These are phyloP conservation scores for Lupinus albus DNA, from an alignment of 306 rosid species.

Conservation along the genomic window DNA sequence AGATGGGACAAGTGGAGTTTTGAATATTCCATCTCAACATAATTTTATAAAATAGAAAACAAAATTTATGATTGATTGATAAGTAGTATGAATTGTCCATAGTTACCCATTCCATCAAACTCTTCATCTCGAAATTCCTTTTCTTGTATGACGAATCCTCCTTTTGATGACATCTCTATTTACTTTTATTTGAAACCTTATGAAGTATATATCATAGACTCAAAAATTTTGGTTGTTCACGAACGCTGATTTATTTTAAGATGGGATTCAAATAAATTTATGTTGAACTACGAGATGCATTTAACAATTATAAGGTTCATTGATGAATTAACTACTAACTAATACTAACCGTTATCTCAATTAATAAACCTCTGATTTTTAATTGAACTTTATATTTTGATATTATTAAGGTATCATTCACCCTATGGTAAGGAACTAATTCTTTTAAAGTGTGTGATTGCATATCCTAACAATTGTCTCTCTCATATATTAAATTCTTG, in stretches of 20 bases:
- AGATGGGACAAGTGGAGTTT: too few relatives aligned
- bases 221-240: constrained; percentile 15
- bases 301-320: constrained; percentile 35
- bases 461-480: too few relatives aligned
- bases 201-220: constrained; percentile 10
- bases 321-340: background rate
- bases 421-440: too few relatives aligned
- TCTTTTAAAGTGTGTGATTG: too few relatives aligned
- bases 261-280: background rate
- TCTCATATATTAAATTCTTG: too few relatives aligned
- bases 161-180: background rate
- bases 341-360: constrained; percentile 21
- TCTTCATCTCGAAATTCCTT: background rate
- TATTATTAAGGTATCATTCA: too few relatives aligned
- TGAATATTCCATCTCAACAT: too few relatives aligned
- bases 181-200: constrained; percentile 19
- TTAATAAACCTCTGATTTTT: constrained; percentile 18
- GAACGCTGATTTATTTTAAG: constrained; percentile 15
- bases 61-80: too few relatives aligned
- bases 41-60: too few relatives aligned
- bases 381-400: background rate
- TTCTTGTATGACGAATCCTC: constrained; percentile 15
- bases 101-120: background rate
- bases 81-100: too few relatives aligned
- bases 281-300: constrained; percentile 27